phyloP scores from a whole-genome alignment of 2,329 filamentous ascomycete genomes.

The Fusarium virguliforme region DNA sequence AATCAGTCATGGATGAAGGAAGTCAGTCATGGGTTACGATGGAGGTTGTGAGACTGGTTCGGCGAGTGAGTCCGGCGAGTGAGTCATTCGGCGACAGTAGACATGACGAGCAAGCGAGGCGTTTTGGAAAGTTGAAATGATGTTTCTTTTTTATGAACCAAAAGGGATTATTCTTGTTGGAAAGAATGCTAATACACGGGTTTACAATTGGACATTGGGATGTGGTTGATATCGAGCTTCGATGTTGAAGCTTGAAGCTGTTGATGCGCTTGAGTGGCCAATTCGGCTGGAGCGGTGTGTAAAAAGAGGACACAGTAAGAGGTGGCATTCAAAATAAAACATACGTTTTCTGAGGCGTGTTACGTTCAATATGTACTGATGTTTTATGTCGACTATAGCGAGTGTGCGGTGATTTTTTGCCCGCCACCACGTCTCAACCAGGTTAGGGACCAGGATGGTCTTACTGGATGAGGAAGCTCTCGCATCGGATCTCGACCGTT shows the following conservation, averaged over 20 bases:
- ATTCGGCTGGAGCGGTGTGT: neutral
- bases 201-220: slow-evolving; percentile 6
- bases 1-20: slow-evolving; percentile 8
- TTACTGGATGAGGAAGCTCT: slow-evolving; percentile 26
- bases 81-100: slow-evolving; percentile 50
- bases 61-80: slow-evolving; percentile 39
- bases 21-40: slow-evolving; percentile 10
- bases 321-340: neutral
- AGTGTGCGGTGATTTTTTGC: slow-evolving; percentile 24
- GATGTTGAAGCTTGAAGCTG: neutral
- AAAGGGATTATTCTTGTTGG: slow-evolving; percentile 14
- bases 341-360: slow-evolving; percentile 2
- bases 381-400: slow-evolving; percentile 15
- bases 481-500: slow-evolving; percentile 14
- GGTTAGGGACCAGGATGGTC: neutral
- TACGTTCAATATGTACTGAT: neutral
- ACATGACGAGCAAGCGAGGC: slow-evolving; percentile 47
- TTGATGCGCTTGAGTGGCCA: neutral
- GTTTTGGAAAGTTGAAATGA: slow-evolving; percentile 36
- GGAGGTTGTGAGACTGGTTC: slow-evolving; percentile 17
- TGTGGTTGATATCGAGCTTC: slow-evolving; percentile 11
- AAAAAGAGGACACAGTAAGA: neutral
- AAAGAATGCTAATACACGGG: slow-evolving; percentile 15
- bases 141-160: neutral
- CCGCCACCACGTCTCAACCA: neutral